Evolutionary conservation across 1,139 yeast genomes (phyloP).

Genomic region (Blastobotrys proliferans): DNA sequence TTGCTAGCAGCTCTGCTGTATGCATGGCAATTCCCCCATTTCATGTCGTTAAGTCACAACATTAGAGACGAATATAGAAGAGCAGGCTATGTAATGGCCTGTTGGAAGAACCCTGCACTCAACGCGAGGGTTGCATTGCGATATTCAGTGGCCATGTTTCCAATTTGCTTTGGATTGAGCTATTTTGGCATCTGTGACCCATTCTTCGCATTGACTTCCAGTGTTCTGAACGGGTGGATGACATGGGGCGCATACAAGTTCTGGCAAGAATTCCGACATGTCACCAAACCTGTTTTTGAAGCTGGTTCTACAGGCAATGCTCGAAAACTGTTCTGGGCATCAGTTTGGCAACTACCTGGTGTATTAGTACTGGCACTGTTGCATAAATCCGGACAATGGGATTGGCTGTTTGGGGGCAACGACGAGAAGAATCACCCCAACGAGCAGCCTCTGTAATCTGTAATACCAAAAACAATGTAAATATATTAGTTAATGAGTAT

Average conservation of each 20-base stretch:
- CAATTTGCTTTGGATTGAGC: conserved; percentile 78
- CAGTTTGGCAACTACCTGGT: conserved; percentile 92
- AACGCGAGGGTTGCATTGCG: conserved; percentile 93
- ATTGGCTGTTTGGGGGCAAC: conserved; percentile 45
- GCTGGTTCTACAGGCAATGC: conserved; percentile 43
- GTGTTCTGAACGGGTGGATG: conserved; percentile 81
- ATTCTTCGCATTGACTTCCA: conserved; percentile 74
- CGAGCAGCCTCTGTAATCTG: conserved; percentile 1
- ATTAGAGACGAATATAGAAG: conserved; percentile 80
- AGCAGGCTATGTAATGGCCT: conserved; percentile 97
- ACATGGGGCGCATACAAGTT: conserved; percentile 74
- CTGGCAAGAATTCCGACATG: conserved; percentile 47
- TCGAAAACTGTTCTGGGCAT: conserved; percentile 85
- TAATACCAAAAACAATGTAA: neutral
- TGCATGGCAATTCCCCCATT: conserved; percentile 99
- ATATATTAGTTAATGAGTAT: too few relatives aligned
- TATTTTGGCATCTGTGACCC: conserved; percentile 81
- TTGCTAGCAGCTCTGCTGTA: conserved; percentile 81
- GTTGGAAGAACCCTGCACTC: conserved; percentile 83
- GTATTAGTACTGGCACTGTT: conserved; percentile 86
- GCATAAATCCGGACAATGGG: conserved; percentile 96
- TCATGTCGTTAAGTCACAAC: conserved; percentile 85
- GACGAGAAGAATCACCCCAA: conserved; percentile 15
- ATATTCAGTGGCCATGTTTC: conserved; percentile 86
- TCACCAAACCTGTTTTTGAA: conserved; percentile 21